Base-by-base conservation (phyloP, 257 asterid genomes). In the Nicotiana otophora region DNA sequence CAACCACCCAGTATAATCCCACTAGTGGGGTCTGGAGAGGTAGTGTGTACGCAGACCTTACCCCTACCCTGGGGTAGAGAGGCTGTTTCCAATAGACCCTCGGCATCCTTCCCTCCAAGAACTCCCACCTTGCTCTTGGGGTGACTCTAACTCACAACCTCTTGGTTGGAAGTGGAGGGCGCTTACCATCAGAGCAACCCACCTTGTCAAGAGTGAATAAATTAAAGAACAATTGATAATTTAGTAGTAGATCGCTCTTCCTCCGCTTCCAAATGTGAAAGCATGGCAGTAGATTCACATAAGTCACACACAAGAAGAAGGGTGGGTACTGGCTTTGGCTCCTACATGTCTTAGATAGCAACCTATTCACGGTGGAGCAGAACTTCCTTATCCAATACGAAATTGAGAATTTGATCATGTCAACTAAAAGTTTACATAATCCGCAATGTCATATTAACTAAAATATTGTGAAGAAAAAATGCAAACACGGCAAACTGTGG, bases 261-360 rank as follows among this genome's bases (percentile, higher is more conserved):
- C 39, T 28, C 78, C 80, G 23, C 79, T 48, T 74, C 42, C 80
- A 48, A 34, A 74, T 26, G 26, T 74, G 62, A 48, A 74, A 48
- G 80, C 26, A 51, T 51, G 63, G 63, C 46, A 26, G 46, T 15
- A 51, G 36, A 46, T 48, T 14, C 63, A 75, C 42, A 46, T 46
- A 70, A 20, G 20, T 23, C 61, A 72, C 79, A 14, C 60, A 75
- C 16, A 4, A 26, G 42, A 75, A 34, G 63, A 75, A 74, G 62
- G 7, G 62, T 74, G 15, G 57, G 19, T 42, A 42, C 48, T 42
- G 10, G 9, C 2, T 7, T 14, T 51, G 57, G 57, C 63, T 75
- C 80, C 80, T 51, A 75, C 14, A 51, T 74, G 79, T 74, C 26
- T 74, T 72, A 72, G 20, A 48, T 51, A 48, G 62, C 15, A 74